These are phyloP conservation scores for Claviceps paspali DNA, from an alignment of 2,329 filamentous ascomycete genomes.

Conservation along the genomic window DNA sequence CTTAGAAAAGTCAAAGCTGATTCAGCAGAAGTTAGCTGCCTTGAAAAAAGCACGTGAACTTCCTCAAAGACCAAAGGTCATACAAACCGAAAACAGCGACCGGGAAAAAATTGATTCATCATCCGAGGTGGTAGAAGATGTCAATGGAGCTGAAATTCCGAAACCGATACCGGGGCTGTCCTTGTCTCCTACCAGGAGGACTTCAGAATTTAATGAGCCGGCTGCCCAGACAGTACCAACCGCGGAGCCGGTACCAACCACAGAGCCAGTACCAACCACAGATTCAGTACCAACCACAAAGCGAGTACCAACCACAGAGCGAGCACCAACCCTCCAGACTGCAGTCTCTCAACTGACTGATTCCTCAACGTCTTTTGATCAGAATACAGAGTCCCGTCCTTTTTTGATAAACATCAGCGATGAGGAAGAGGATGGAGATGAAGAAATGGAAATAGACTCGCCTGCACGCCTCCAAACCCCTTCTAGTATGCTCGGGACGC, in stretches of 20 bases:
- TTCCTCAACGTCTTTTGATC: slow-evolving; percentile 30
- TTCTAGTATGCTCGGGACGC: slow-evolving; percentile 15
- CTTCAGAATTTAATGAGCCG: slow-evolving; percentile 8
- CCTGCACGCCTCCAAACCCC: slow-evolving; percentile 27
- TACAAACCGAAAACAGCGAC: slow-evolving; percentile 1
- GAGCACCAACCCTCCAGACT: slow-evolving; percentile 56
- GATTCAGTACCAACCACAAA: too few species aligned
- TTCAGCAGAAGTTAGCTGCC: slow-evolving; percentile 66
- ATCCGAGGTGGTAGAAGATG: not conserved
- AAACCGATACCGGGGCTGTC: slow-evolving; percentile 21
- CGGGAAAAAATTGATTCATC: not conserved
- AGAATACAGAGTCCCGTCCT: slow-evolving; percentile 40
- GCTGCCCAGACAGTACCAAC: slow-evolving; percentile 37
- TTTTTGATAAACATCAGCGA: slow-evolving; percentile 82
- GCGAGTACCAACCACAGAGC: too few species aligned
- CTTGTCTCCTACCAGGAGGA: slow-evolving; percentile 13
- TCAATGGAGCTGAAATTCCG: not conserved
- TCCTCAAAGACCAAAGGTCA: slow-evolving; percentile 9
- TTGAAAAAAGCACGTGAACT: slow-evolving; percentile 44
- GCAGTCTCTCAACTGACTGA: slow-evolving; percentile 33
- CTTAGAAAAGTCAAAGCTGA: slow-evolving; percentile 55
- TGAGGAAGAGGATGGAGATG: slow-evolving; percentile 44
- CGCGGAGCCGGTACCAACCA: too few species aligned
- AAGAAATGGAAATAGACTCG: slow-evolving; percentile 47
- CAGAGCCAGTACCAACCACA: too few species aligned